A percentile compares a stretch with the other conserved stretches of the same genome.
These are phyloP conservation scores for Chlorella sp. DNA, from an alignment of 139 green algal genomes.

Conservation along the genomic window DNA sequence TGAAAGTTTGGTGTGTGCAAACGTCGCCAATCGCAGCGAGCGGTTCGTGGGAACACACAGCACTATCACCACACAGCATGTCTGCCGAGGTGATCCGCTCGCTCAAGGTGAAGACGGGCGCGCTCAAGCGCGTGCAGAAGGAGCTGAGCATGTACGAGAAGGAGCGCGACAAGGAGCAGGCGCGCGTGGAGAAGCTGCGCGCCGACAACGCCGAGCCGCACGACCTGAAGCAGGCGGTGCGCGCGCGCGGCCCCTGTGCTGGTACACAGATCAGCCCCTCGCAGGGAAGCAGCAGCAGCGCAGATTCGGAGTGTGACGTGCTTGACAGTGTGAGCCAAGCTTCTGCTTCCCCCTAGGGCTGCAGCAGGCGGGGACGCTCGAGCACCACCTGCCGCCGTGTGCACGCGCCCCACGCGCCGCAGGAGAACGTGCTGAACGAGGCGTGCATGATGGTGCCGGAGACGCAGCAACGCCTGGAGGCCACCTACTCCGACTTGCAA, in stretches of 20 bases:
- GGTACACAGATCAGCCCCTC: not conserved
- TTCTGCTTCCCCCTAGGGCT: no score
- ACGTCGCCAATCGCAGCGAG: no score
- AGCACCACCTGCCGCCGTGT: no score
- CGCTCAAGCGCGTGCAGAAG: conserved; percentile 66
- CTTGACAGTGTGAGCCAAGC: no score
- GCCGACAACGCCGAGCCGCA: conserved; percentile 52
- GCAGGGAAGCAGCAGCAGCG: no score
- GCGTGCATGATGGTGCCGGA: conserved; percentile 83
- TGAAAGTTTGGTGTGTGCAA: no score
- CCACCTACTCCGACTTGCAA: conserved; percentile 62
- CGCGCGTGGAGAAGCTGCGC: conserved; percentile 66
- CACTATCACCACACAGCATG: no score
- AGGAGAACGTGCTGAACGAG: conserved; percentile 87
- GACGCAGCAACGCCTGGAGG: conserved; percentile 64
- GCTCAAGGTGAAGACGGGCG: conserved; percentile 64
- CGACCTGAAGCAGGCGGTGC: conserved; percentile 82
- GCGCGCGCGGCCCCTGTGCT: not conserved
- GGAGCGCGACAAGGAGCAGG: conserved; percentile 62
- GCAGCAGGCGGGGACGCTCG: no score
- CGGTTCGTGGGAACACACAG: no score
- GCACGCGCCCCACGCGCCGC: no score
- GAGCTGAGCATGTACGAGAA: conserved; percentile 75
- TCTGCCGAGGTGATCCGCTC: conserved; percentile 20
- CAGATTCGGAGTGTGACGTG: no score